These are phyloP conservation scores for Maudiozyma barnettii DNA, from an alignment of 805 yeast species.

Conservation along the genomic window DNA sequence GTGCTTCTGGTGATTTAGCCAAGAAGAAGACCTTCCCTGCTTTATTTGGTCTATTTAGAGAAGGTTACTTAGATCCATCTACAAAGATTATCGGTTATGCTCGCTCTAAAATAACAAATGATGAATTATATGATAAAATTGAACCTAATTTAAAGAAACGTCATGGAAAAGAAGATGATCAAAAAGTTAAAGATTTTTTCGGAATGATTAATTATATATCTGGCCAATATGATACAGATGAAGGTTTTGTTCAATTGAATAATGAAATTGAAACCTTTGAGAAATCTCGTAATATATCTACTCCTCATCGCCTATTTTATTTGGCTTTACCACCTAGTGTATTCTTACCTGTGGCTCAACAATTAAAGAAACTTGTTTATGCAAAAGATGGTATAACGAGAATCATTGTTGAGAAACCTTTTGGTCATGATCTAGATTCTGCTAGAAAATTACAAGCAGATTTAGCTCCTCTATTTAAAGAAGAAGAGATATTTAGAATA, in stretches of 20 bases:
- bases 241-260: slow-evolving; percentile 57
- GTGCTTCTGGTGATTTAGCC: slow-evolving; percentile 92
- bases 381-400: slow-evolving; percentile 62
- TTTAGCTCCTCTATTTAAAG: slow-evolving; percentile 81
- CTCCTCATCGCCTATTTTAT: slow-evolving; percentile 77
- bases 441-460: slow-evolving; percentile 67
- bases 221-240: slow-evolving; percentile 73
- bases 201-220: slow-evolving; percentile 54
- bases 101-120: slow-evolving; percentile 59
- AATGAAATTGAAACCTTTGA: slow-evolving; percentile 52
- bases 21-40: slow-evolving; percentile 93
- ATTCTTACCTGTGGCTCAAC: slow-evolving; percentile 66
- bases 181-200: slow-evolving; percentile 54
- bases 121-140: slow-evolving; percentile 60
- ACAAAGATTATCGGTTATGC: slow-evolving; percentile 87
- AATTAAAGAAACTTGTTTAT: slow-evolving; percentile 60
- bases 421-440: slow-evolving; percentile 81
- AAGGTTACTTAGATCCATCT: slow-evolving; percentile 63
- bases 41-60: slow-evolving; percentile 60
- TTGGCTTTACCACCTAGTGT: slow-evolving; percentile 93
- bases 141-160: slow-evolving; percentile 48
- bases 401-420: slow-evolving; percentile 91
- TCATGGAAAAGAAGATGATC: slow-evolving; percentile 34
- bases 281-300: slow-evolving; percentile 32
- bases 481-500: slow-evolving; percentile 87